These are phyloP conservation scores for Cladosporium colombiae DNA, from an alignment of 2,329 filamentous ascomycete species.

Conservation along the genomic window DNA sequence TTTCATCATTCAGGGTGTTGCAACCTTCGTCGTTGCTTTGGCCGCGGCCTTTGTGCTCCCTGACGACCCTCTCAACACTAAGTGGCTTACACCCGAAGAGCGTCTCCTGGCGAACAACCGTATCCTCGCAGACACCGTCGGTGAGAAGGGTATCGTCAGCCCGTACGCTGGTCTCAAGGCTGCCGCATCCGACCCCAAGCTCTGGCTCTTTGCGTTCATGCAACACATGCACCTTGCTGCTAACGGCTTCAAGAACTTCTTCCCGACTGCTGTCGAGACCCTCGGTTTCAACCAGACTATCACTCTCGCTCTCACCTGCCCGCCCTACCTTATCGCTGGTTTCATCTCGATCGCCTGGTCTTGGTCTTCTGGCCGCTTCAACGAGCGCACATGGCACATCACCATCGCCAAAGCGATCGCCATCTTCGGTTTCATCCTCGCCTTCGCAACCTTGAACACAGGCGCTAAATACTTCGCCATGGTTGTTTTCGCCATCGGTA, in stretches of 20 bases:
- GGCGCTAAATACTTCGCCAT: conserved; percentile 33
- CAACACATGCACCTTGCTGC: conserved; percentile 58
- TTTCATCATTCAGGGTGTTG: conserved; percentile 68
- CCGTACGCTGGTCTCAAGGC: conserved; percentile 53
- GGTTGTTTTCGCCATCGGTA: conserved; percentile 32
- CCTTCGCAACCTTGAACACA: conserved; percentile 39
- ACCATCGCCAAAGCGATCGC: conserved; percentile 40
- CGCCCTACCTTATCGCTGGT: conserved; percentile 38
- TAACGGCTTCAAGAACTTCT: conserved; percentile 54
- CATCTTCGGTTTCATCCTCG: conserved; percentile 41
- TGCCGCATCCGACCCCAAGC: conserved; percentile 52
- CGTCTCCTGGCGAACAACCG: conserved; percentile 50
- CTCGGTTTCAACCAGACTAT: conserved; percentile 52
- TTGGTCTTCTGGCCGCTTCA: conserved; percentile 41
- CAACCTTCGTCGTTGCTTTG: conserved; percentile 63
- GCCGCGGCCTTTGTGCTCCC: conserved; percentile 61
- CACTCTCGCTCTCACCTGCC: conserved; percentile 53
- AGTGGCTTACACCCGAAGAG: conserved; percentile 31
- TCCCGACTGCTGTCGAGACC: conserved; percentile 49
- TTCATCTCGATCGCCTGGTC: conserved; percentile 35
- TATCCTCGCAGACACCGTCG: conserved; percentile 55
- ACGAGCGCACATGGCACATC: conserved; percentile 46
- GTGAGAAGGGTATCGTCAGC: conserved; percentile 46
- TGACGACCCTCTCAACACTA: conserved; percentile 56
- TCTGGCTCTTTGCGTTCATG: conserved; percentile 58